Percentiles rank a stretch among this genome's conserved stretches.
phyloP scores from a whole-genome alignment of 441 rosid species.

The Pelargonium myrrhifolium region DNA sequence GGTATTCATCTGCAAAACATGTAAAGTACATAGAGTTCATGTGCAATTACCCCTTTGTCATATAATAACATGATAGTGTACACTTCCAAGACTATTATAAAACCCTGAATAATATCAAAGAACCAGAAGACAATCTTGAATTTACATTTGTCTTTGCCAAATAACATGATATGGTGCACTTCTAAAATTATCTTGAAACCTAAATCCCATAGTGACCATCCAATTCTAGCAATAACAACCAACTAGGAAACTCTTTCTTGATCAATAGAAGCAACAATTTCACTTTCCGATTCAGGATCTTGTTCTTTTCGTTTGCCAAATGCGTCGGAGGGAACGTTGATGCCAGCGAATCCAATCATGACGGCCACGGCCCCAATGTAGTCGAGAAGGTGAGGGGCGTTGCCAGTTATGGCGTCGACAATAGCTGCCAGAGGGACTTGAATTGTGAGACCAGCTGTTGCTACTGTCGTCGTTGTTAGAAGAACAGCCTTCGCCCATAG shows the following conservation, averaged over 20 bases:
- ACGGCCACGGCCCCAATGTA: slow-evolving; percentile 81
- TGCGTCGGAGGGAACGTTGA: slow-evolving; percentile 63
- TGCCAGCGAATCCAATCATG: slow-evolving; percentile 82
- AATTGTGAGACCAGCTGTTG: slow-evolving; percentile 87
- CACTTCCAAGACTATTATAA: neutral
- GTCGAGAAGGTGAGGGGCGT: slow-evolving; percentile 56
- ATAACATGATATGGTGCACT: neutral
- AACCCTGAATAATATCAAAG: neutral
- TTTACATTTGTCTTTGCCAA: neutral
- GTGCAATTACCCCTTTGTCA: no score
- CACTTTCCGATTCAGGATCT: slow-evolving; percentile 35
- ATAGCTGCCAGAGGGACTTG: slow-evolving; percentile 94
- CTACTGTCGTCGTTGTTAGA: slow-evolving; percentile 88
- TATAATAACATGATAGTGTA: no score
- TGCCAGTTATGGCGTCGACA: slow-evolving; percentile 63
- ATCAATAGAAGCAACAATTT: slow-evolving; percentile 10
- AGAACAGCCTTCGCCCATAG: slow-evolving; percentile 95
- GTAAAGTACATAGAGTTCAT: no score
- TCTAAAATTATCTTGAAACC: neutral
- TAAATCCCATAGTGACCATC: neutral
- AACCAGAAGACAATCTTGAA: neutral
- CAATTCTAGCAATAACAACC: neutral
- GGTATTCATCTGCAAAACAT: no score
- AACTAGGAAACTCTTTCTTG: slow-evolving; percentile 18
- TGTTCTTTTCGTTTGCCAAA: slow-evolving; percentile 38